Evolutionary conservation across 2,329 filamentous ascomycete species (phyloP).

Genomic region (Aspergillus sclerotialis): DNA sequence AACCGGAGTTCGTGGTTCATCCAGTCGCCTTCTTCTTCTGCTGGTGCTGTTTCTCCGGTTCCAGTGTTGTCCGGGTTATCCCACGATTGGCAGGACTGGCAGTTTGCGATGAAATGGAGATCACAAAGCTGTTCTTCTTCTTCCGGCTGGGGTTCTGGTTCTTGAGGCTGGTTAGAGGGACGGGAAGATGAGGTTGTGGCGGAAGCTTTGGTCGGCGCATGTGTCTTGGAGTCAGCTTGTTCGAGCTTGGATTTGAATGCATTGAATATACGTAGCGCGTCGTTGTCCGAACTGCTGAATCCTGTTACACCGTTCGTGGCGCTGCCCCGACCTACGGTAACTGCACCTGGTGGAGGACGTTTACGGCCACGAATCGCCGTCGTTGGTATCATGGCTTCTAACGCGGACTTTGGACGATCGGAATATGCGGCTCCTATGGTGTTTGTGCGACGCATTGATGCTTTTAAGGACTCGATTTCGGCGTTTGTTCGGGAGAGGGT

Average conservation of each 20-base stretch:
- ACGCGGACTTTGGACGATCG: conserved; percentile 37
- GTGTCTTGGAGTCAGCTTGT: conserved; percentile 16
- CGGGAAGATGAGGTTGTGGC: conserved; percentile 19
- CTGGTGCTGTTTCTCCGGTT: conserved; percentile 45
- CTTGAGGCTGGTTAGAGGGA: conserved; percentile 7
- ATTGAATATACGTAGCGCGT: conserved; percentile 63
- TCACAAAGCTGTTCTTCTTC: conserved; percentile 77
- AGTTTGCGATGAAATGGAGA: conserved; percentile 91
- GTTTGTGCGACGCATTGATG: conserved; percentile 41
- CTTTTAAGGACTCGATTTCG: conserved; percentile 39
- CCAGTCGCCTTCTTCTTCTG: conserved; percentile 58
- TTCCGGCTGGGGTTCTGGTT: conserved; percentile 24
- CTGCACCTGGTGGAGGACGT: conserved; percentile 35
- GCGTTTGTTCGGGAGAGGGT: conserved; percentile 37
- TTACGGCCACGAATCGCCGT: conserved; percentile 41
- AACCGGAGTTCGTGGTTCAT: conserved; percentile 81
- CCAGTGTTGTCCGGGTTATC: conserved; percentile 47
- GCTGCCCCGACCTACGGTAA: too few relatives aligned
- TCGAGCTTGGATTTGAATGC: conserved; percentile 76
- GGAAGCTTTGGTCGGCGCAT: conserved; percentile 2
- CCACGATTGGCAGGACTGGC: conserved; percentile 85
- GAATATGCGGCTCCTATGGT: conserved; percentile 24
- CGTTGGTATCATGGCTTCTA: conserved; percentile 43
- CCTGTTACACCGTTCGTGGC: conserved; percentile 52
- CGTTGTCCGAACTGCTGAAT: conserved; percentile 49